These are phyloP conservation scores for Sarocladium strictum DNA, from an alignment of 2,329 filamentous ascomycete genomes.

Conservation along the genomic window DNA sequence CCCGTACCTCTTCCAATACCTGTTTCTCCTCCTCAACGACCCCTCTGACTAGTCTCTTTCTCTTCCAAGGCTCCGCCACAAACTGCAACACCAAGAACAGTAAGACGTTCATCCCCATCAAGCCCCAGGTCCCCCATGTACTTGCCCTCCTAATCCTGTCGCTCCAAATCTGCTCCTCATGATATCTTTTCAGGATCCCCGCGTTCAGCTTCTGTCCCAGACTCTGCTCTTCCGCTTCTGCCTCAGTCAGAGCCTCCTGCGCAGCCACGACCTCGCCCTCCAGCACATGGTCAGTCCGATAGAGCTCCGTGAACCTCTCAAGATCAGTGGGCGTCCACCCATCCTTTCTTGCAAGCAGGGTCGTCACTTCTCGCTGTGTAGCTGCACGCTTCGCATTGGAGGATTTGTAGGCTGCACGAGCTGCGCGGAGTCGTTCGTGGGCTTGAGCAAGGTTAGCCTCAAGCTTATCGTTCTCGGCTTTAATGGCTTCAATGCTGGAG, in stretches of 20 bases:
- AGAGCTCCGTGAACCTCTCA: slow-evolving; percentile 89
- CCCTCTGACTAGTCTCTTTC: slow-evolving; percentile 71
- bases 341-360: slow-evolving; percentile 87
- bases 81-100: slow-evolving; percentile 83
- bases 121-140: slow-evolving; percentile 96
- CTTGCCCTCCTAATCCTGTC: slow-evolving; percentile 94
- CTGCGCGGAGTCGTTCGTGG: slow-evolving; percentile 60
- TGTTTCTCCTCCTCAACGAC: slow-evolving; percentile 74
- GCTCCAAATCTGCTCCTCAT: slow-evolving; percentile 99
- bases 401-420: slow-evolving; percentile 73
- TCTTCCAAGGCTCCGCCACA: slow-evolving; percentile 87
- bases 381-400: slow-evolving; percentile 77
- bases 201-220: slow-evolving; percentile 70
- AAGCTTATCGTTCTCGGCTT: slow-evolving; percentile 66
- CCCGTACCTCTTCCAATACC: slow-evolving; percentile 41
- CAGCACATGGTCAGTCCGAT: slow-evolving; percentile 87
- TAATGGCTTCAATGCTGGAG: slow-evolving; percentile 81
- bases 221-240: slow-evolving; percentile 76
- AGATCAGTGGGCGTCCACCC: slow-evolving; percentile 82
- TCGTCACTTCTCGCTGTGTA: slow-evolving; percentile 93
- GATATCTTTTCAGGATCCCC: slow-evolving; percentile 83
- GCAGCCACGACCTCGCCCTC: slow-evolving; percentile 75
- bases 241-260: slow-evolving; percentile 63
- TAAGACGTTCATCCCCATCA: slow-evolving; percentile 95
- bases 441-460: slow-evolving; percentile 53